Evolutionary conservation across 768 basidiomycete genomes (phyloP).

Genomic region (Albatrellus ellisii): DNA sequence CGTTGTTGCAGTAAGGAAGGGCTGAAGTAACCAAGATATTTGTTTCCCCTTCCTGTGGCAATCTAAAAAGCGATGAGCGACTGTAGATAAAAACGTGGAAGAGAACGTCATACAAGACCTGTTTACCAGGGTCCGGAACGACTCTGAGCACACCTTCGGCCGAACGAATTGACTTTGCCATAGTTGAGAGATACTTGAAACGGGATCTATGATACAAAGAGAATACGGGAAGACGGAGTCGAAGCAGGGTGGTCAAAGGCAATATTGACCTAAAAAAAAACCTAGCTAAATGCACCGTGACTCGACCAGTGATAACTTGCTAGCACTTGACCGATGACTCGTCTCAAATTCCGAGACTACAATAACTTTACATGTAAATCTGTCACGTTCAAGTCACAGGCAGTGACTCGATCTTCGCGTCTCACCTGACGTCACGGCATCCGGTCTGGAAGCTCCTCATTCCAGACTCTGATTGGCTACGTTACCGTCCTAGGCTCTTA

Average conservation of each 20-base stretch:
- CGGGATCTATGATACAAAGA: not conserved
- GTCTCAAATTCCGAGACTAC: no score
- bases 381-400: no score
- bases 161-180: conserved; percentile 28
- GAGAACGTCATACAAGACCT: conserved; percentile 25
- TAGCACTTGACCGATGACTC: no score
- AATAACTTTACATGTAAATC: no score
- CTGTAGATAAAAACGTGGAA: not conserved
- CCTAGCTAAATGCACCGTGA: no score
- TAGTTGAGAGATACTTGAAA: conserved; percentile 5
- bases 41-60: conserved; percentile 74
- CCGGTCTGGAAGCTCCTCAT: no score
- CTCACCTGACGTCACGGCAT: no score
- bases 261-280: no score
- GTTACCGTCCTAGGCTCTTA: no score
- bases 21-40: conserved; percentile 94
- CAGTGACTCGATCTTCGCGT: no score
- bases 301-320: not conserved
- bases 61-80: conserved; percentile 21
- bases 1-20: conserved; percentile 93
- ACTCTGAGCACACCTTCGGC: conserved; percentile 31
- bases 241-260: conserved; percentile 2
- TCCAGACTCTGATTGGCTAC: no score
- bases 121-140: conserved; percentile 29
- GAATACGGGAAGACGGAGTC: not conserved